Conservation (phyloP, 2,329 filamentous ascomycete genomes). For the Sclerotinia sclerotiorum region DNA sequence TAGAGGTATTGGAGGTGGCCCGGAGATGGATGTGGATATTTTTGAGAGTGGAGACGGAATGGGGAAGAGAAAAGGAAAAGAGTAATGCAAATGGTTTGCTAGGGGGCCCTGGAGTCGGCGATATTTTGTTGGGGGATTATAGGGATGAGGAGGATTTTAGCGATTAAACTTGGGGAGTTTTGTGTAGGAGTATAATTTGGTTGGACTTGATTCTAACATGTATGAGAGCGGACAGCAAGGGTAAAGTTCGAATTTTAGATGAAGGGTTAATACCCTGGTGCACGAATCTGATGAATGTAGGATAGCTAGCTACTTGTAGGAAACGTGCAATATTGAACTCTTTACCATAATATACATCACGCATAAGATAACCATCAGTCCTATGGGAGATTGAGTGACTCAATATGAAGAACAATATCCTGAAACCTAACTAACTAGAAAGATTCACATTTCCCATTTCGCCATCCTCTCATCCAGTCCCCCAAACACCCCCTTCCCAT, state of each 20-base stretch:
- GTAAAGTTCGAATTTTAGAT: neutral
- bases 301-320: neutral
- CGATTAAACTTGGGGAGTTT: constrained; percentile 31
- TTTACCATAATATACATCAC: neutral
- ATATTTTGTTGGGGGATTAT: constrained; percentile 74
- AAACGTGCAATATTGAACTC: neutral
- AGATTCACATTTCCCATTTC: too few species aligned
- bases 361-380: neutral
- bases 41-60: constrained; percentile 92
- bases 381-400: too few species aligned
- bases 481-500: too few species aligned
- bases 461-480: too few species aligned
- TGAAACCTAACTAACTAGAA: neutral
- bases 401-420: too few species aligned
- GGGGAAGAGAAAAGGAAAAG: constrained; percentile 56
- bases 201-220: neutral
- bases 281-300: neutral
- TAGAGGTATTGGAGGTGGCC: constrained; percentile 83
- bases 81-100: constrained; percentile 39
- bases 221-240: neutral
- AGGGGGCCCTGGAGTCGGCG: constrained; percentile 60
- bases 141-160: constrained; percentile 65
- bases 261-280: too few species aligned
- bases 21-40: constrained; percentile 97
- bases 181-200: neutral